Evolutionary conservation across 2,329 filamentous ascomycete genomes (phyloP).

Genomic region (Aaosphaeria arxii): DNA sequence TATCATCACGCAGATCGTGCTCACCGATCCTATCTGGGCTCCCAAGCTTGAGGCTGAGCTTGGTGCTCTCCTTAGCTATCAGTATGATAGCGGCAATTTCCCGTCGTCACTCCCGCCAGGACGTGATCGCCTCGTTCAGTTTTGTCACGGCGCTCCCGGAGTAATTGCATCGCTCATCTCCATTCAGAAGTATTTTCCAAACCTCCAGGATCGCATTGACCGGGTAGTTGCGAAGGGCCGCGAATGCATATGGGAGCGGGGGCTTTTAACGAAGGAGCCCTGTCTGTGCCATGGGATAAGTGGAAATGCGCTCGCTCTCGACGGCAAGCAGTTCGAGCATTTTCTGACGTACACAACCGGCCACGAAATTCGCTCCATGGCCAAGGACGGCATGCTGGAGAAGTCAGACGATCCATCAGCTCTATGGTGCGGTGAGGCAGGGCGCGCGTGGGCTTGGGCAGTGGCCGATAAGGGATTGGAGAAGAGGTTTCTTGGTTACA

Average conservation of each 20-base stretch:
- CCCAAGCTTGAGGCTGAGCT: slow-evolving; percentile 53
- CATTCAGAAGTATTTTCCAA: slow-evolving; percentile 56
- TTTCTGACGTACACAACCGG: slow-evolving; percentile 58
- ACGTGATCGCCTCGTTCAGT: slow-evolving; percentile 56
- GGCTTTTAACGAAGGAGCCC: slow-evolving; percentile 61
- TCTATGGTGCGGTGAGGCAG: slow-evolving; percentile 50
- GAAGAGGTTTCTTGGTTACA: slow-evolving; percentile 49
- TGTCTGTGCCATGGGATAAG: slow-evolving; percentile 65
- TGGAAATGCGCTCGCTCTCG: slow-evolving; percentile 60
- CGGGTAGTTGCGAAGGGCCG: slow-evolving; percentile 51
- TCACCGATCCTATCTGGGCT: slow-evolving; percentile 56
- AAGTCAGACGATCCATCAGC: slow-evolving; percentile 50
- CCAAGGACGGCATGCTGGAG: slow-evolving; percentile 51
- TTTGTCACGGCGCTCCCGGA: slow-evolving; percentile 66
- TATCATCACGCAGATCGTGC: slow-evolving; percentile 67
- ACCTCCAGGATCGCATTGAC: slow-evolving; percentile 53
- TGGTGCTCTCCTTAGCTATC: slow-evolving; percentile 55
- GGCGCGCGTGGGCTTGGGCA: slow-evolving; percentile 49
- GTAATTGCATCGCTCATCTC: slow-evolving; percentile 58
- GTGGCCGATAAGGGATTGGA: slow-evolving; percentile 43
- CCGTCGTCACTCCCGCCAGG: slow-evolving; percentile 53
- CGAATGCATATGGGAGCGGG: slow-evolving; percentile 55
- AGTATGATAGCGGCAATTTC: slow-evolving; percentile 63
- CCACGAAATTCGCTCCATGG: slow-evolving; percentile 54
- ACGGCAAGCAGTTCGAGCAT: slow-evolving; percentile 51